Evolutionary conservation across 1,284 basidiomycete species (phyloP), one percentile per base, ranked within the genome.

Genomic region (Microbotryomycetes sp.): DNA sequence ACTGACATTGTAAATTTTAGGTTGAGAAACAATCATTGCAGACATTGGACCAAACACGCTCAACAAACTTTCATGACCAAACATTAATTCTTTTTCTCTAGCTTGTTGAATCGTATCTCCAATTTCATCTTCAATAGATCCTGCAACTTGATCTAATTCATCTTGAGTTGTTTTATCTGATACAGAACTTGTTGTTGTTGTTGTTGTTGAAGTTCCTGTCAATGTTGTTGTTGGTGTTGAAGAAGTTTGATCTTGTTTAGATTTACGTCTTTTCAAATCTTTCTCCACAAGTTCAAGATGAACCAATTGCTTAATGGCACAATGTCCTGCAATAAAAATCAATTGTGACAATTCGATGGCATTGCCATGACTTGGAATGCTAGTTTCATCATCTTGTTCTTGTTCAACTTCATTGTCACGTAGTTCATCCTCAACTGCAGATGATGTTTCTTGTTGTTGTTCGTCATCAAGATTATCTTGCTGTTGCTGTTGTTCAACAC

Each of bases 51-150:
- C 94, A 71, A 88, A 98, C 9, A 89, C 74, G 3, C 87, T 84
- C 54, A 98, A 78, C 53, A 98, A 78, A 3, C 91, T 92, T n/a
- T 86, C 79, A 1, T 84, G 79, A 3, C 92, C 90, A 71, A 88
- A 92, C 16, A 97, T 79, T 52, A 98, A 79, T 77, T 97, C 93
- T 16, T 82, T 83, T 77, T 98, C 96, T 30, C 90, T 81, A 59
- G 97, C 83, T 1, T 79, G 82, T 2, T 85, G 84, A 49, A 98
- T 88, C 5, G 87, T 82, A 63, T 98, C 96, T 19, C 92, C 94
- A 69, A 97, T 94, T 73, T 98, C 94, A 75, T 98, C 94, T 75
- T 99, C 94, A 23, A 92, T 93, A 71, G 94, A 97, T 3, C 96
- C 94, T 1, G 89, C 91, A 2, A 98, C 94, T 71, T 96, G 92